Conservation (phyloP, 2,329 filamentous ascomycete species). For the Colletotrichum sp. region DNA sequence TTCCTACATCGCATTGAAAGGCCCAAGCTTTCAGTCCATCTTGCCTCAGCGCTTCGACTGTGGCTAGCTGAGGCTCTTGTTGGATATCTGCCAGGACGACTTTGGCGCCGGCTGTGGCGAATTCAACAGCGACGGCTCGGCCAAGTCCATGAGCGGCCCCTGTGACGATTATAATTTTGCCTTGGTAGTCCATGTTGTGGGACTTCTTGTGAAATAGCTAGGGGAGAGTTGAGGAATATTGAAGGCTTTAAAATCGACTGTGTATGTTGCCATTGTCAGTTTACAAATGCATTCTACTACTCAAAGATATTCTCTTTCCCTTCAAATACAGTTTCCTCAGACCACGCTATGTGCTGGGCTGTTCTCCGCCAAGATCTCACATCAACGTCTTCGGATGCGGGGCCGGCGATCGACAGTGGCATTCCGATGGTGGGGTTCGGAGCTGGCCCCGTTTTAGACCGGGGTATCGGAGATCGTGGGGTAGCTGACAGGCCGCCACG, state of each 20-base stretch:
- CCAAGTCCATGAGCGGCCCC: background rate
- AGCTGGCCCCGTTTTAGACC: background rate
- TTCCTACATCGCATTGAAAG: background rate
- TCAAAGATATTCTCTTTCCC: background rate
- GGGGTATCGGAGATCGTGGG: background rate
- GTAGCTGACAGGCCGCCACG: background rate
- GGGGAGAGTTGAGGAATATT: background rate
- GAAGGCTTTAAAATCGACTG: background rate
- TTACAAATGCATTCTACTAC: rapidly evolving
- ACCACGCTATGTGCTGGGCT: background rate
- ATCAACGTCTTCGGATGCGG: background rate
- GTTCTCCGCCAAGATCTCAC: background rate
- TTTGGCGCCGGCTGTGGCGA: background rate
- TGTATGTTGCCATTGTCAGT: background rate
- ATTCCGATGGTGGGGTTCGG: background rate
- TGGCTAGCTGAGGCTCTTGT: background rate
- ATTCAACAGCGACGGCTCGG: rapidly evolving
- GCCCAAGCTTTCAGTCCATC: background rate
- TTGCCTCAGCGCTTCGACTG: background rate
- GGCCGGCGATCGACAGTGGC: background rate
- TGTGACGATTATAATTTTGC: background rate
- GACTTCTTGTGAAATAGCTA: background rate
- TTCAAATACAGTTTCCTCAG: background rate
- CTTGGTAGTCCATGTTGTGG: background rate
- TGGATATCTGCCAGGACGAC: background rate